Evolutionary conservation across 2,329 filamentous ascomycete species (phyloP), one percentile per base, ranked within the genome.

Genomic region (Curvularia verruculosa): DNA sequence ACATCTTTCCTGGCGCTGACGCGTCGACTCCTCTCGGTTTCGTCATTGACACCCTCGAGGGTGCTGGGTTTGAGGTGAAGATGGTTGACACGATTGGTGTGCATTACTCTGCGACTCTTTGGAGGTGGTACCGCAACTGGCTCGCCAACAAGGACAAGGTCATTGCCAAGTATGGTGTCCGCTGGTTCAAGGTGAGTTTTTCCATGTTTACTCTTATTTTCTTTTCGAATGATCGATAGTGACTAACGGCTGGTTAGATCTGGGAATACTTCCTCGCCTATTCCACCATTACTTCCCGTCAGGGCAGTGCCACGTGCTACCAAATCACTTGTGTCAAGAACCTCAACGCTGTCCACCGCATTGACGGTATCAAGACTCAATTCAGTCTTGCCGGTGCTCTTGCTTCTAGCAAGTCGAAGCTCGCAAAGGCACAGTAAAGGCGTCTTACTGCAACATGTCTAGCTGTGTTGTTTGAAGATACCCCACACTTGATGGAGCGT

Each of bases 91-190:
- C 94, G 43, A 86, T 98, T 70, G 94, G 95, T 73, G 92, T 98
- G 41, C 95, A 98, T 83, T 98, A 97, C 82, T 96, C 92, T 49
- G 92, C 92, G 50, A 98, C 95, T 26, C 82, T 99, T 61, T 98
- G 95, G 95, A 87, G 91, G 75, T 98, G 95, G 95, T 98, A 98
- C 84, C 86, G 95, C 66, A 98, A 98, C 85, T 98, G 95, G 95
- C 85, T 97, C 77, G 92, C 84, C 79, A 98, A 98, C 85, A 84
- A 85, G 68, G 91, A 96, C 57, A 96, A 96, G 83, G 90, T 97
- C 60, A 86, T 90, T 78, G 92, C 90, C 74, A 98, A 97, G 85
- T 98, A 98, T 75, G 95, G 95, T 72, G 88, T 89, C 75, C 85
- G 91, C 74, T 99, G 95, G 95, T 99, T 91, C 86, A 88, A 94